These are phyloP conservation scores for Vishniacozyma victoriae DNA, from an alignment of 768 basidiomycete species.

Conservation along the genomic window DNA sequence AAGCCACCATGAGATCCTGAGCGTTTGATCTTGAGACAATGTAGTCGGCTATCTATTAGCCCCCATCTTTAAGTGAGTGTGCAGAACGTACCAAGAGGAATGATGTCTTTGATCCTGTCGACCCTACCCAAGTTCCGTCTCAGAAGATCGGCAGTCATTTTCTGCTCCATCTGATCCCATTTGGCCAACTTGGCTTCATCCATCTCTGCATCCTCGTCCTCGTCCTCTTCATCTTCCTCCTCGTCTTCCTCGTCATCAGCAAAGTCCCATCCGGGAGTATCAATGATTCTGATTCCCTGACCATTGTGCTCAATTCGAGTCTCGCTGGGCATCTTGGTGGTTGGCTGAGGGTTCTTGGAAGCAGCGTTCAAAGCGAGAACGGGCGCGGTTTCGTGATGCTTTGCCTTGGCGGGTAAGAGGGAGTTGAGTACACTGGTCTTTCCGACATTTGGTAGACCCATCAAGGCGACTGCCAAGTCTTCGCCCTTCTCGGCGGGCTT, in stretches of 20 bases:
- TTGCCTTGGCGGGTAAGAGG: constrained; percentile 52
- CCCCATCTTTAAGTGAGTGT: neutral
- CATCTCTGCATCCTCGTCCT: constrained; percentile 42
- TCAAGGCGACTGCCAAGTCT: constrained; percentile 62
- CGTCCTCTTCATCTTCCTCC: constrained; percentile 47
- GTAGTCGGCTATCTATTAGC: constrained; percentile 54
- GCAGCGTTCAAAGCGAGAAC: constrained; percentile 49
- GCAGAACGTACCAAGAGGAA: constrained; percentile 58
- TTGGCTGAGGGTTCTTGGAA: constrained; percentile 57
- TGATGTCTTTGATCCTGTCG: constrained; percentile 75
- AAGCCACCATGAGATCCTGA: constrained; percentile 85
- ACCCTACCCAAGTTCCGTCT: constrained; percentile 72
- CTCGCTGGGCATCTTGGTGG: constrained; percentile 66
- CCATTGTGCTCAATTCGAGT: constrained; percentile 56
- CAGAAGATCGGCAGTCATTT: constrained; percentile 62
- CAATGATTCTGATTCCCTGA: constrained; percentile 62
- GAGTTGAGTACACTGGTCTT: constrained; percentile 84
- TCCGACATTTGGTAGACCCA: constrained; percentile 79
- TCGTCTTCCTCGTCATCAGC: constrained; percentile 42
- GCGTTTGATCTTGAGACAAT: constrained; percentile 63
- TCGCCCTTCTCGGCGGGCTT: constrained; percentile 31
- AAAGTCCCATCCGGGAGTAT: constrained; percentile 79
- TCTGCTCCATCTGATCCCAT: constrained; percentile 44
- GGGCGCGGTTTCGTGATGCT: constrained; percentile 54
- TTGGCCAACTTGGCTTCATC: constrained; percentile 29